Conservation (phyloP, 2,329 filamentous ascomycete genomes). For the Epichloe sibirici region DNA sequence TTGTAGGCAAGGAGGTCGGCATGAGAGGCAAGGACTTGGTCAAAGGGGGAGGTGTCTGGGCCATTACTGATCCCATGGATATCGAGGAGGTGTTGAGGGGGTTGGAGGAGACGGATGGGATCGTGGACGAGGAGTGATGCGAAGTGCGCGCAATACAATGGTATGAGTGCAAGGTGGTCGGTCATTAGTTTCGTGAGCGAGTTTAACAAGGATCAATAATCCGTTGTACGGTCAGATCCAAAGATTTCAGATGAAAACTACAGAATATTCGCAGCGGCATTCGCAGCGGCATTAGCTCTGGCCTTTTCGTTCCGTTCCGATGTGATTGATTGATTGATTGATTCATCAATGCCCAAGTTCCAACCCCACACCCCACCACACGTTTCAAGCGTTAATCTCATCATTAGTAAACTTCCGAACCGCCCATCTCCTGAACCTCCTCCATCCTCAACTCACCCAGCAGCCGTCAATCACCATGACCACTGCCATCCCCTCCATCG, state of each 20-base stretch:
- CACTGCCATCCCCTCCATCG: conserved; percentile 63
- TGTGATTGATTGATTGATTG: no score
- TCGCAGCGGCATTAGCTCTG: no score
- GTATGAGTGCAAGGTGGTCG: not conserved
- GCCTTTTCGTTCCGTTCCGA: no score
- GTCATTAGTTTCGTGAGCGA: no score
- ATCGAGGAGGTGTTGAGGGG: conserved; percentile 56
- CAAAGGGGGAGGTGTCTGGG: conserved; percentile 89
- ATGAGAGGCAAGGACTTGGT: conserved; percentile 66
- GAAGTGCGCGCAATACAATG: not conserved
- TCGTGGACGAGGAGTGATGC: conserved; percentile 34
- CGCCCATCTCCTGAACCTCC: not conserved
- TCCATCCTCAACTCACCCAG: not conserved
- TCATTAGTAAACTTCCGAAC: conserved; percentile 1
- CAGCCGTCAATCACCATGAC: conserved; percentile 35
- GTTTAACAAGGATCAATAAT: no score
- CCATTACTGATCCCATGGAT: conserved; percentile 68
- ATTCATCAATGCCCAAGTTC: no score
- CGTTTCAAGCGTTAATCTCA: not conserved
- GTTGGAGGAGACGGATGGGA: conserved; percentile 50
- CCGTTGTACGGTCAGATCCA: no score
- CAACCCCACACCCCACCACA: not conserved
- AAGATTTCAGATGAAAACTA: no score
- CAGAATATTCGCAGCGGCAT: no score
- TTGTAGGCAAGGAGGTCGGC: conserved; percentile 91